Evolutionary conservation across 1,284 basidiomycete species (phyloP).

Genomic region (Malassezia slooffiae): DNA sequence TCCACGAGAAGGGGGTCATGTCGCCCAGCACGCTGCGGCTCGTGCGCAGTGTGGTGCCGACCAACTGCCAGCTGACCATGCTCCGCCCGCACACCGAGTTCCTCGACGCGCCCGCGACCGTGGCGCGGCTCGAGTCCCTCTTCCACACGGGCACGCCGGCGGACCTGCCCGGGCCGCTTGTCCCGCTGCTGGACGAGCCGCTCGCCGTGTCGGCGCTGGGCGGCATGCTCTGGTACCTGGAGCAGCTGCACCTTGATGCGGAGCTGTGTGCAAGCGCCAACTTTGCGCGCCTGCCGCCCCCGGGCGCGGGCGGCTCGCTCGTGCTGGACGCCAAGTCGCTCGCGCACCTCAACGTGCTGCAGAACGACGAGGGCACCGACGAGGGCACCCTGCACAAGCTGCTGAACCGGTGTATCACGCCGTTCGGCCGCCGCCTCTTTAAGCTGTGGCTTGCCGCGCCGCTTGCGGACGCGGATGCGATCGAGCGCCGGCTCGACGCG

Average conservation of each 20-base stretch:
- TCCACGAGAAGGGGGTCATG: slow-evolving; percentile 70
- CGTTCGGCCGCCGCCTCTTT: slow-evolving; percentile 45
- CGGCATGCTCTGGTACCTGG: slow-evolving; percentile 39
- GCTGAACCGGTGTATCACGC: slow-evolving; percentile 44
- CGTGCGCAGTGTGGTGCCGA: slow-evolving; percentile 30
- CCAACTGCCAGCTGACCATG: slow-evolving; percentile 38
- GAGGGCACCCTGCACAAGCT: slow-evolving; percentile 40
- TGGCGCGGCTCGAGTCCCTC: slow-evolving; percentile 27
- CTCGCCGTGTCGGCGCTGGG: slow-evolving; percentile 37
- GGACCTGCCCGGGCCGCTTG: slow-evolving; percentile 27
- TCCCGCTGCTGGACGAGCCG: slow-evolving; percentile 24
- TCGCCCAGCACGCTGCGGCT: slow-evolving; percentile 27
- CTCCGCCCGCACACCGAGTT: slow-evolving; percentile 39
- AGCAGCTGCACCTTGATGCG: slow-evolving; percentile 39
- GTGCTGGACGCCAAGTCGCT: slow-evolving; percentile 44
- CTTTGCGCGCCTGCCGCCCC: slow-evolving; percentile 39
- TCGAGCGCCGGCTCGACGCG: slow-evolving; percentile 37
- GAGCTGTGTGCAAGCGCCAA: slow-evolving; percentile 42
- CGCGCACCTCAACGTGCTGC: slow-evolving; percentile 40
- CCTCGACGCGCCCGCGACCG: slow-evolving; percentile 24
- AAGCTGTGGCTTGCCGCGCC: slow-evolving; percentile 43
- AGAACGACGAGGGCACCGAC: slow-evolving; percentile 43
- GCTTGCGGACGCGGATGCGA: slow-evolving; percentile 25
- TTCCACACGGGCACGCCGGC: slow-evolving; percentile 12
- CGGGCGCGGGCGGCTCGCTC: slow-evolving; percentile 28